Evolutionary conservation across 176 grass and related monocot genomes (phyloP), one percentile per base, ranked within the genome.

Genomic region (Aegilops sharonensis): DNA sequence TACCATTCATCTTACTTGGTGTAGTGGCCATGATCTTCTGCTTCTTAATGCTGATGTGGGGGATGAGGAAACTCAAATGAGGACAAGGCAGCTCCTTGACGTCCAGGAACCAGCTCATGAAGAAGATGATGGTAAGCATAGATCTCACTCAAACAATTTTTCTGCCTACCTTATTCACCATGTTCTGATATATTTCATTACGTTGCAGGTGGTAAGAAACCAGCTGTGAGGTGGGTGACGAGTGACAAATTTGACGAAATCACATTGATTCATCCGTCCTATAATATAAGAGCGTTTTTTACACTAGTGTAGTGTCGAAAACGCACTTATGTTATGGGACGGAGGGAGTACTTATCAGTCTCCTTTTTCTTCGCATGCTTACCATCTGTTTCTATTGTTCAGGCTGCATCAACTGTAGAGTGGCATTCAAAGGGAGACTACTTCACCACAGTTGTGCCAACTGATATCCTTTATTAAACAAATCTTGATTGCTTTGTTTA

Each of bases 391-490:
- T n/a, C 89, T 84, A 8, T 83, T 87, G 23, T 78, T 75, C 88
- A 98, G 96, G 80, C 93, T 84, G 93, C 94, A 64, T 89, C 92
- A 86, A 92, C 87, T 83, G 83, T 98, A 52, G 91, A 95, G 77
- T 98, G 96, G 96, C 96, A 98, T 89, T 90, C 87, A 40, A 98
- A 98, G 88, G 96, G 96, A 77, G 96, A 98, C 79, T 98, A 98
- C 77, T 98, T 95, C 69, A 92, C 92, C 79, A 98, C 96, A 83
- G 86, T 98, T 79, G 92, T 92, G 64, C 96, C 96, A 82, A 92
- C 86, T 92, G 93, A 95, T 95, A 98, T 98, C 96, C 93, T 98
- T 85, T 81, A 66, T 60, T 14, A 62, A 72, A 32, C 23, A 63
- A 56, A 31, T 59, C 11, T 45, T 89, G 12, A 36, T 32, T 45